Base-by-base conservation (phyloP, 305 asterid genomes). In the Solanum chacoense region DNA sequence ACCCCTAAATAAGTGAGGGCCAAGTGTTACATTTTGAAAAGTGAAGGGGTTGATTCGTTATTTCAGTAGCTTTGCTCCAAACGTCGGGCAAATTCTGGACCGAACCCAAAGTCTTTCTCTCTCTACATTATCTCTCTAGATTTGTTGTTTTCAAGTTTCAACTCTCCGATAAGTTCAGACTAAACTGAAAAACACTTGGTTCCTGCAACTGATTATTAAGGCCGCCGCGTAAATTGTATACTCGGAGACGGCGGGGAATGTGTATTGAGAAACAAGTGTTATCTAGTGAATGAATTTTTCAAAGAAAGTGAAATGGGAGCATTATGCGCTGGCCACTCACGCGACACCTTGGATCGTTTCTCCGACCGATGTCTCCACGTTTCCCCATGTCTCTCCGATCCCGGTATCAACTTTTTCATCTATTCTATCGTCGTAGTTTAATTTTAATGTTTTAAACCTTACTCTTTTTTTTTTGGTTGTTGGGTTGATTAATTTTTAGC, bases 301-400 rank as follows among this genome's bases (percentile, higher is more conserved):
- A 18, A 81, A 81, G 32, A 63, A 72, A 22, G 80, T 73, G 71
- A 59, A 89, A 95, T 96, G 98, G 98, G 97, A 87, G 94, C 88
- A 88, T 85, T 90, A 87, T 91, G 95, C 91, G 88, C 91, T 90
- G 87, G 91, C 90, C 85, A 84, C 89, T 91, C 90, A 89, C 94
- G 96, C 84, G 93, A 89, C 90, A 84, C 90, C 36, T 91, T 94
- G 92, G 92, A 89, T 90, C 98, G 97, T 90, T 90, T 91, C 90
- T 90, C 92, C 90, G 97, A 94, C 93, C 96, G 96, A 22, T 96
- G 96, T 91, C 91, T 93, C 88, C 95, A 96, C 91, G 89, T 95
- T 89, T 91, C 94, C 85, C 99, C 99, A 35, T 95, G 98, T 91
- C 95, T 97, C 2, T 94, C 98, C 87, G 99, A 97, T 96, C 98